Percentiles rank a stretch among this genome's conserved stretches.
phyloP scores from a whole-genome alignment of 129 eudicot genomes.

The Smallanthus sonchifolius region DNA sequence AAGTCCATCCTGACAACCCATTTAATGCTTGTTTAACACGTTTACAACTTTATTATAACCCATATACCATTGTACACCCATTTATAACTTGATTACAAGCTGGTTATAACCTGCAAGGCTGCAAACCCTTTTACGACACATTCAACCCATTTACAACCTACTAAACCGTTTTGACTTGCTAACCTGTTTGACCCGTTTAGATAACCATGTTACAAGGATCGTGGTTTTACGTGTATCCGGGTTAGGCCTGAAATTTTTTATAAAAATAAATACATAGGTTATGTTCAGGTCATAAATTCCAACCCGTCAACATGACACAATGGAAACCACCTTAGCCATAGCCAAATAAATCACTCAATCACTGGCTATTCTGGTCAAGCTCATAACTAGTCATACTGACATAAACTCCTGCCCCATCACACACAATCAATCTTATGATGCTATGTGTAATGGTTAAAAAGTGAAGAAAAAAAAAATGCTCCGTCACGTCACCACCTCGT shows the following conservation, averaged over 20 bases:
- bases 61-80: neutral
- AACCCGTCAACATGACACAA: no score
- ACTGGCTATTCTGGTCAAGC: no score
- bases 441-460: no score
- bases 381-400: no score
- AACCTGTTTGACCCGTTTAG: no score
- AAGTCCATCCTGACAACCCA: no score
- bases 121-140: neutral
- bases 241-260: neutral
- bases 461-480: no score
- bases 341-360: neutral
- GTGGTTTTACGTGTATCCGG: neutral
- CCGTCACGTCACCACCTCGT: no score
- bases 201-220: no score
- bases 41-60: no score
- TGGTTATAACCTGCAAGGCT: neutral
- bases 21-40: no score
- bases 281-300: neutral
- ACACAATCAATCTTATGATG: neutral
- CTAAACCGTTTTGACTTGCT: neutral
- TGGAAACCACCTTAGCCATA: neutral
- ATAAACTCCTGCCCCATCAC: neutral
- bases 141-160: neutral
- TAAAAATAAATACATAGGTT: neutral
- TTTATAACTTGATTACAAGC: neutral